Conservation (phyloP, 2,329 filamentous ascomycete genomes). For the Botryotinia globosa region DNA sequence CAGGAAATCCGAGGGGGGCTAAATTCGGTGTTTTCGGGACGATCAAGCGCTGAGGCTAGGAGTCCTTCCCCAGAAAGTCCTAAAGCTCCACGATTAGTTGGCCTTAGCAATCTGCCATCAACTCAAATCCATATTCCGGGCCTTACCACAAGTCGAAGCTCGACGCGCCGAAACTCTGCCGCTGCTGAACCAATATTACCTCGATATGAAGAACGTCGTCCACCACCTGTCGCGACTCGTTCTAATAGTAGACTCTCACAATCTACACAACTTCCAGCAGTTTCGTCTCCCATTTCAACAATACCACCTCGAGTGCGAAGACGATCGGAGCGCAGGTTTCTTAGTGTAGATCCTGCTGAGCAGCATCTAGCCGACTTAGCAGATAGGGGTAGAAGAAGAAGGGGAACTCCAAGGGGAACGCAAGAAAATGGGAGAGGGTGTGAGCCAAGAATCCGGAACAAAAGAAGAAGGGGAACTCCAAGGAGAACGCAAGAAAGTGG, state of each 20-base stretch:
- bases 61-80: constrained; percentile 40
- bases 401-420: constrained; percentile 33
- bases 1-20: constrained; percentile 30
- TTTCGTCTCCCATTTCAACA: constrained; percentile 24
- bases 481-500: constrained; percentile 30
- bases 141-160: constrained; percentile 39
- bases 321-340: constrained; percentile 35
- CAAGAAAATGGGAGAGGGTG: constrained; percentile 28
- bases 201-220: neutral
- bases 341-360: constrained; percentile 49
- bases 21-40: constrained; percentile 33
- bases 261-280: constrained; percentile 18
- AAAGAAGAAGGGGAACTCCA: constrained; percentile 35
- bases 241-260: constrained; percentile 24
- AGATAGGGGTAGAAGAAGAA: constrained; percentile 43
- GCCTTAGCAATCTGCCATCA: constrained; percentile 42
- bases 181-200: constrained; percentile 17
- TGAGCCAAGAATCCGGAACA: constrained; percentile 55
- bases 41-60: constrained; percentile 31
- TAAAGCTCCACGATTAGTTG: constrained; percentile 47
- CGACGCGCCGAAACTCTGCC: constrained; percentile 34
- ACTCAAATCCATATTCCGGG: constrained; percentile 45
- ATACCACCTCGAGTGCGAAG: constrained; percentile 23
- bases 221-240: constrained; percentile 24
- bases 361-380: constrained; percentile 47